phyloP scores from a whole-genome alignment of 2,329 filamentous ascomycete genomes.

The Epichloe sibirici region DNA sequence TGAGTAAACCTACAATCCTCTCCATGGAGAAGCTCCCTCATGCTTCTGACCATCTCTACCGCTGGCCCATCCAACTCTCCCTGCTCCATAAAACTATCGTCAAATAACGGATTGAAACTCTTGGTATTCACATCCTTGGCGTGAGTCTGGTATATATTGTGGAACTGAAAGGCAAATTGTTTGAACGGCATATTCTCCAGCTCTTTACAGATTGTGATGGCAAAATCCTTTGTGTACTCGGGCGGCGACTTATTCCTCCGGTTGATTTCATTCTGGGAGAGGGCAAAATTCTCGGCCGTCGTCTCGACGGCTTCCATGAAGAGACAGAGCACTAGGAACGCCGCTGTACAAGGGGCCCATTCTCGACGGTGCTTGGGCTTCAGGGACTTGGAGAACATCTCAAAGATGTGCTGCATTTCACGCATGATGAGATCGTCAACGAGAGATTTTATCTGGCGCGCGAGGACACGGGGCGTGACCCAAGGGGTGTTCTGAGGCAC shows the following conservation, averaged over 20 bases:
- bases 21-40: conserved; percentile 33
- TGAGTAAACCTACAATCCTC: conserved; percentile 29
- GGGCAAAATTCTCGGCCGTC: conserved; percentile 38
- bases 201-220: conserved; percentile 34
- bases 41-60: conserved; percentile 30
- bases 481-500: conserved; percentile 31
- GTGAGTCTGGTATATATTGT: conserved; percentile 47
- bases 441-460: conserved; percentile 44
- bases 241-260: conserved; percentile 25
- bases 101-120: conserved; percentile 44
- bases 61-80: conserved; percentile 35
- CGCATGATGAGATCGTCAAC: conserved; percentile 41
- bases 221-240: conserved; percentile 28
- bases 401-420: conserved; percentile 40
- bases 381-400: conserved; percentile 38
- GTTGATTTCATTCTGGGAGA: conserved; percentile 38
- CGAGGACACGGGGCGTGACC: conserved; percentile 41
- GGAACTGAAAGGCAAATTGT: conserved; percentile 48
- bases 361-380: conserved; percentile 40
- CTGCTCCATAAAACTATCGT: conserved; percentile 27
- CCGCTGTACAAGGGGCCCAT: conserved; percentile 45
- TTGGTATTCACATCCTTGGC: conserved; percentile 33
- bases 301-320: conserved; percentile 47
- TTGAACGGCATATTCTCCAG: conserved; percentile 48
- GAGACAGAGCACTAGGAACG: conserved; percentile 43